phyloP scores from a whole-genome alignment of 108 stramenopile genomes.

The Skeletonema menzelii region DNA sequence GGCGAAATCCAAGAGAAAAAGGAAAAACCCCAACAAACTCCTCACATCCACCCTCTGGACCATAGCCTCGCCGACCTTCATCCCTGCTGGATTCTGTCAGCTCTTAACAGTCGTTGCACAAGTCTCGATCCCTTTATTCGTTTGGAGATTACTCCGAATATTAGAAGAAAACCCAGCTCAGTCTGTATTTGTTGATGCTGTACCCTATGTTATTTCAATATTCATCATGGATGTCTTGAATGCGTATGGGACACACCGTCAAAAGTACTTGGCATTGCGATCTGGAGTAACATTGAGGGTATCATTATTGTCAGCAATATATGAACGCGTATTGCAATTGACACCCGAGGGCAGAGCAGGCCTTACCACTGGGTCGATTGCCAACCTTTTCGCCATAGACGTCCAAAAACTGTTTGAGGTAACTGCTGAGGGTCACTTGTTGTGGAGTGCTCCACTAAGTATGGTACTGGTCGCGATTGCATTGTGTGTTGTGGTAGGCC shows the following conservation, averaged over 20 bases:
- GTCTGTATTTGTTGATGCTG: constrained; percentile 32
- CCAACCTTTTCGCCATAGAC: constrained; percentile 84
- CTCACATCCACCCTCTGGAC: constrained; percentile 46
- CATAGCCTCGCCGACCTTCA: constrained; percentile 50
- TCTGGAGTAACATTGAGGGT: constrained; percentile 64
- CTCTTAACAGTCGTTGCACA: constrained; percentile 70
- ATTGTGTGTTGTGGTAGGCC: constrained; percentile 65
- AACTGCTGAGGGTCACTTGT: constrained; percentile 80
- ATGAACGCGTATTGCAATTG: constrained; percentile 60
- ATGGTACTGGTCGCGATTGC: constrained; percentile 74
- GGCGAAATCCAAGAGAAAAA: not conserved
- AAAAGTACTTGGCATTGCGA: constrained; percentile 67
- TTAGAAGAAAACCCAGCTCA: constrained; percentile 55
- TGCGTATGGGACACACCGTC: constrained; percentile 67
- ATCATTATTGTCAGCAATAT: constrained; percentile 59
- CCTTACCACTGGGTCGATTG: constrained; percentile 71
- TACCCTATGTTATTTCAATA: constrained; percentile 55
- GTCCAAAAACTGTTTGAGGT: constrained; percentile 85
- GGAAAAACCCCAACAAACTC: not conserved
- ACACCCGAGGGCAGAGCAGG: constrained; percentile 60
- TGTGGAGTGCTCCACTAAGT: constrained; percentile 83
- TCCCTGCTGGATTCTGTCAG: constrained; percentile 77
- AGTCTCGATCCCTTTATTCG: constrained; percentile 66
- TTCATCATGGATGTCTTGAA: constrained; percentile 52
- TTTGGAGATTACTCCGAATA: constrained; percentile 63